Base-by-base conservation (phyloP, 495 filamentous ascomycete species). In the Stereocaulon alpinum region DNA sequence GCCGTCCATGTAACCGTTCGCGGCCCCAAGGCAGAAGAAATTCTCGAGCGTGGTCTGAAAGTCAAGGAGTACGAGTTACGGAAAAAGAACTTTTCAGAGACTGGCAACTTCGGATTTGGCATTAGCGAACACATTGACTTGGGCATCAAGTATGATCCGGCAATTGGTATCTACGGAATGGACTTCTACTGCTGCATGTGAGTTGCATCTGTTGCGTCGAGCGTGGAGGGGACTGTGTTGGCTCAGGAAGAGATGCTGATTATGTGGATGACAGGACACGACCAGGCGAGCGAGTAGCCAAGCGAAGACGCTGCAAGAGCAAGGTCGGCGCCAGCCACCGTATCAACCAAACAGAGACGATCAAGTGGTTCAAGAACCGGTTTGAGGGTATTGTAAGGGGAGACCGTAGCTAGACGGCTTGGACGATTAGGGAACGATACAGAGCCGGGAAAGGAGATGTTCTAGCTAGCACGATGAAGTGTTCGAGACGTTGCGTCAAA, bases 171-270 rank as follows among this genome's bases (percentile, higher is more conserved):
- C 78, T 99, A 99, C 83, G 94, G 94, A 77, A 99, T 99, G 94
- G 94, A 99, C 82, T 99, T 99, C 84, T 99, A 96, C 87, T 89
- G 86, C 87, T 96, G 92, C 89, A 99, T 99, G 94, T 86, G 69
- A 79, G 82, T 77, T 24, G 24, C 68, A 63, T 48, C 50, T 27
- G 4, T 44, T 27, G 9, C 40, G 51, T 9, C 6, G 52, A 50
- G 18, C 12, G 9, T 11, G 20, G 10, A 32, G 17, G 55, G 29
- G 27, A 10, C 24, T 24, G 24, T 24, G 1, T 24, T 24, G 24
- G 24, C 24, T 24, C 3, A 24, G 34, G 12, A 32, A 24, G 6
- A 18, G 40, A 40, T 55, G 70, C 66, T 75, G 62, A 72, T 62
- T 45, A 24, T 27, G 7, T 27, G 5, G 22, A 52, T 41, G 58